Conservation (phyloP, 2,329 filamentous ascomycete genomes). For the Mariannaea sp. region DNA sequence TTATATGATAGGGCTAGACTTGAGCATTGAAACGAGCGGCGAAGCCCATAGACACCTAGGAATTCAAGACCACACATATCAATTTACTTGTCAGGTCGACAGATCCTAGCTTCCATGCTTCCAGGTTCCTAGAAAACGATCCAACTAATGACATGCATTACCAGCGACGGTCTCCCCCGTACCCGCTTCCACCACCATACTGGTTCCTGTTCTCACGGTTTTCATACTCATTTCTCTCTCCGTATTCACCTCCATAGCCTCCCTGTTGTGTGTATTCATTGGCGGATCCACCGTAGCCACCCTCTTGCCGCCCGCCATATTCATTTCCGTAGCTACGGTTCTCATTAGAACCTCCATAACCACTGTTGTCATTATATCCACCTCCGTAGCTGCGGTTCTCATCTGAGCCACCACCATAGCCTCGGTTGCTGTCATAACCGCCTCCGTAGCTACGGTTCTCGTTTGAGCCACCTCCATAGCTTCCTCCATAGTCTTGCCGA, state of each 20-base stretch:
- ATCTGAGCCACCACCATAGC: conserved; percentile 25
- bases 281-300: conserved; percentile 23
- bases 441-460: conserved; percentile 27
- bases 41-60: no score
- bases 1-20: no score
- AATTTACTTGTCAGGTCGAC: no score
- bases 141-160: no score
- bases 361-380: neutral
- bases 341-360: conserved; percentile 27
- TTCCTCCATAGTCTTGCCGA: conserved; percentile 20
- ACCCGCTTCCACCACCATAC: conserved; percentile 9
- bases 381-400: conserved; percentile 27
- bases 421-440: neutral
- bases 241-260: conserved; percentile 12
- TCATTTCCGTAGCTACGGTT: conserved; percentile 22
- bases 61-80: no score
- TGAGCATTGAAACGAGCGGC: no score
- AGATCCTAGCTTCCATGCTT: no score
- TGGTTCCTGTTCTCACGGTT: conserved; percentile 19
- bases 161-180: conserved; percentile 35
- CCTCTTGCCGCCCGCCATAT: conserved; percentile 30
- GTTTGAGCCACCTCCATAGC: conserved; percentile 9
- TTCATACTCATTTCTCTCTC: conserved; percentile 18
- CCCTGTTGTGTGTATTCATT: conserved; percentile 30
- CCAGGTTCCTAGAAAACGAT: no score